These are phyloP conservation scores for Ustilago trichophora DNA, from an alignment of 1,284 basidiomycete species.

Conservation along the genomic window DNA sequence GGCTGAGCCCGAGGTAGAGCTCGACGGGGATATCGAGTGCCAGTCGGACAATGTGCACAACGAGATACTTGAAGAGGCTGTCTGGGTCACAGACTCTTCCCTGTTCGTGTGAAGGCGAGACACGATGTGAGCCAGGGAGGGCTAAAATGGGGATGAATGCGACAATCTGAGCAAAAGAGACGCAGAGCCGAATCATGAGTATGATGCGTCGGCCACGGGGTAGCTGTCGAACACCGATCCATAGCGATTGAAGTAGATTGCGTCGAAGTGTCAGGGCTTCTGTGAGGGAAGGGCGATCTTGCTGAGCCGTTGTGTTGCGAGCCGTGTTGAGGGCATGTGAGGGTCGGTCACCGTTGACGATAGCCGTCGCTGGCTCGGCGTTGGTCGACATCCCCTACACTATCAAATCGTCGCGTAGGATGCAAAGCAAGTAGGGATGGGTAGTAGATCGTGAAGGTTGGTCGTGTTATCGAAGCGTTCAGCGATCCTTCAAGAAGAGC, in stretches of 20 bases:
- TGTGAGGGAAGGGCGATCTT: conserved; percentile 18
- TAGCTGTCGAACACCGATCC: conserved; percentile 34
- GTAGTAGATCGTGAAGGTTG: no score
- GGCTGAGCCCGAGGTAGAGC: conserved; percentile 54
- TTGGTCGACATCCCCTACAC: conserved; percentile 31
- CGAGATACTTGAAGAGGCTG: conserved; percentile 54
- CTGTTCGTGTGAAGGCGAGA: conserved; percentile 15
- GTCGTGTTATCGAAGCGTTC: no score
- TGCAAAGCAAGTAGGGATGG: no score
- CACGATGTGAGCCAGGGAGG: conserved; percentile 24
- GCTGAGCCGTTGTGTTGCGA: background rate
- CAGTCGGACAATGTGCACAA: conserved; percentile 50
- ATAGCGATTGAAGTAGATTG: conserved; percentile 37
- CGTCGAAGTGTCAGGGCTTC: conserved; percentile 44
- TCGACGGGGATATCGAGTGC: conserved; percentile 47
- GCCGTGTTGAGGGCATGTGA: background rate
- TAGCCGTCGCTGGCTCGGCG: conserved; percentile 1
- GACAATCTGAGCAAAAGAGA: conserved; percentile 40
- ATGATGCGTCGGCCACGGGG: conserved; percentile 36
- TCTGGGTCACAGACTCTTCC: conserved; percentile 41
- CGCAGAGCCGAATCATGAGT: conserved; percentile 23
- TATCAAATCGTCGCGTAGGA: no score
- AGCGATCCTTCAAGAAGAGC: no score
- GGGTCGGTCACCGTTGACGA: background rate
- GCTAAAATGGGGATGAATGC: conserved; percentile 36